Evolutionary conservation across 2,329 filamentous ascomycete species (phyloP).

Genomic region (Parascedosporium putredinis): DNA sequence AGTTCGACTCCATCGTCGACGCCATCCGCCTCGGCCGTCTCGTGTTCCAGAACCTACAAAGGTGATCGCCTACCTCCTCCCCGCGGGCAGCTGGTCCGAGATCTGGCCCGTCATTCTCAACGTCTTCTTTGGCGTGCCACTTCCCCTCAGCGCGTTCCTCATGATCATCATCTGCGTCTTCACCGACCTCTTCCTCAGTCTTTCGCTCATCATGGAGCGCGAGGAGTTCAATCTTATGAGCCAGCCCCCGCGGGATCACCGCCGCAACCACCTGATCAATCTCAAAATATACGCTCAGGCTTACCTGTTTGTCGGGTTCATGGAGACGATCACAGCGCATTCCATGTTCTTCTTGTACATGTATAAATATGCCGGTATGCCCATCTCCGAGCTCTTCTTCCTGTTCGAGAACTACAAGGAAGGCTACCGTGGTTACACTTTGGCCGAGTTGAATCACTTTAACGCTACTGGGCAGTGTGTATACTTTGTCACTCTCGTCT

Average conservation of each 20-base stretch:
- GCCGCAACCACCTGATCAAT: conserved; percentile 41
- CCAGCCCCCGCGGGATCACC: conserved; percentile 38
- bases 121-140: conserved; percentile 25
- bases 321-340: conserved; percentile 39
- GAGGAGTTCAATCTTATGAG: conserved; percentile 42
- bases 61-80: conserved; percentile 33
- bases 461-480: conserved; percentile 39
- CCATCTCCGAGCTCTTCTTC: conserved; percentile 36
- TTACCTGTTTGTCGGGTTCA: conserved; percentile 40
- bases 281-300: conserved; percentile 39
- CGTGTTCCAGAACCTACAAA: conserved; percentile 30
- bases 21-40: conserved; percentile 40
- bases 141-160: neutral
- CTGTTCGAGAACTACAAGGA: conserved; percentile 35
- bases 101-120: conserved; percentile 48
- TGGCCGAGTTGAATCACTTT: conserved; percentile 33
- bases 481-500: conserved; percentile 43
- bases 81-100: conserved; percentile 43
- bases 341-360: conserved; percentile 45
- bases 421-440: conserved; percentile 38
- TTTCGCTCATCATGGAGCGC: conserved; percentile 44
- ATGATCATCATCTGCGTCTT: conserved; percentile 51
- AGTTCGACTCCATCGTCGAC: conserved; percentile 60
- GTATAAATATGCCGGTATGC: conserved; percentile 35
- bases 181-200: conserved; percentile 40